A percentile compares a stretch with the other conserved stretches of the same genome.
Conservation (phyloP, 1,139 yeast species). For the Kodamaea suecica region DNA sequence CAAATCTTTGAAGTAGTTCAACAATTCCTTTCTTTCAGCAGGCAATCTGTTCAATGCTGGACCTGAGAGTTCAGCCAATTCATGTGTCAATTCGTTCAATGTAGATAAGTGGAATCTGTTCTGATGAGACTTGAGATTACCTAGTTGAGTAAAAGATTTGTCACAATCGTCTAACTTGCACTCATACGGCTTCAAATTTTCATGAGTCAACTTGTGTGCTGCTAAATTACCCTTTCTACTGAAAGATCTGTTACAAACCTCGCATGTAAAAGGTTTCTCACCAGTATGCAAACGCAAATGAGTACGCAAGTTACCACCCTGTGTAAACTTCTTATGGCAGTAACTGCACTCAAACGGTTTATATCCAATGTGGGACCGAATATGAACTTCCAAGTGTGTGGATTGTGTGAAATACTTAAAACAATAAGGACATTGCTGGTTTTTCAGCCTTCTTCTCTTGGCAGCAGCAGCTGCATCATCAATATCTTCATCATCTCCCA, state of each 20-base stretch:
- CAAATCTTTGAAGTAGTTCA: conserved; percentile 73
- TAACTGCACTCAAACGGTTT: conserved; percentile 77
- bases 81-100: conserved; percentile 59
- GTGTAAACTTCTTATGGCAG: conserved; percentile 82
- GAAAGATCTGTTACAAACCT: conserved; percentile 67
- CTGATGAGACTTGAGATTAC: conserved; percentile 91
- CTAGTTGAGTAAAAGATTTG: conserved; percentile 86
- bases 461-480: conserved; percentile 20
- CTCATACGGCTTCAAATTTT: conserved; percentile 70
- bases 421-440: conserved; percentile 69
- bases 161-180: conserved; percentile 81
- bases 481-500: conserved; percentile 20
- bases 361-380: conserved; percentile 72
- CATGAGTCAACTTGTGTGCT: conserved; percentile 81
- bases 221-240: conserved; percentile 89
- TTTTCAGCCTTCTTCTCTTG: conserved; percentile 42
- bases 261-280: conserved; percentile 81
- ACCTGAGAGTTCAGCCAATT: conserved; percentile 55
- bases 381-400: conserved; percentile 76
- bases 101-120: conserved; percentile 80
- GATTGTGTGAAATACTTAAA: conserved; percentile 67
- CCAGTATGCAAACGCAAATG: conserved; percentile 90
- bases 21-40: conserved; percentile 59
- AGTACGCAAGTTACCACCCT: conserved; percentile 87
- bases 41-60: conserved; percentile 50